These are phyloP conservation scores for Tetragonia tetragonoides DNA, from an alignment of 148 eudicot species.

Conservation along the genomic window DNA sequence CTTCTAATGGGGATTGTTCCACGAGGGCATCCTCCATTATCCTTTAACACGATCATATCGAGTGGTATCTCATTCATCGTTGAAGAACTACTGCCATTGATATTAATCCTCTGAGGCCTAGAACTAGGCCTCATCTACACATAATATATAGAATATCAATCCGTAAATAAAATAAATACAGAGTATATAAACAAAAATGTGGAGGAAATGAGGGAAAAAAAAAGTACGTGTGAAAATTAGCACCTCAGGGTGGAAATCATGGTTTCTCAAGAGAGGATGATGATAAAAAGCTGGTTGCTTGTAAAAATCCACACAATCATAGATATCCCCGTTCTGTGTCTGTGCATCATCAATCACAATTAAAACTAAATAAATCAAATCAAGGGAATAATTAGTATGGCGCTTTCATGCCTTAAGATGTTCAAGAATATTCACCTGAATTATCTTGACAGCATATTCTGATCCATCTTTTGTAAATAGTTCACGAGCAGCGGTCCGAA, in stretches of 20 bases:
- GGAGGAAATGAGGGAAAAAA: background rate
- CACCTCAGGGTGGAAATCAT: conserved; percentile 23
- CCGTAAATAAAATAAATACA: too few relatives aligned
- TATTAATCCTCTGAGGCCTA: conserved; percentile 1
- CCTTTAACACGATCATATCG: background rate
- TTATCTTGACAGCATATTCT: conserved; percentile 5
- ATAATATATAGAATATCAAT: background rate
- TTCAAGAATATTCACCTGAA: background rate
- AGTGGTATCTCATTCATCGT: background rate
- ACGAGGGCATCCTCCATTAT: background rate
- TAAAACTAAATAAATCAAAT: background rate
- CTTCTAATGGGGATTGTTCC: conserved; percentile 26
- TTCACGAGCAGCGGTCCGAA: background rate
- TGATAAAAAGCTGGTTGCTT: conserved; percentile 23
- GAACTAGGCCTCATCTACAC: conserved; percentile 20
- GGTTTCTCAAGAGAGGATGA: conserved; percentile 22
- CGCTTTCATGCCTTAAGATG: background rate
- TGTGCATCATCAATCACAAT: background rate
- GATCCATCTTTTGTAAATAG: background rate
- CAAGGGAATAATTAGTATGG: background rate
- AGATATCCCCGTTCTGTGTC: conserved; percentile 16
- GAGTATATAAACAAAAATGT: background rate
- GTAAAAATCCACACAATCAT: conserved; percentile 27
- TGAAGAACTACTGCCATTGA: background rate
- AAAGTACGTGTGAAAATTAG: background rate